phyloP scores from a whole-genome alignment of 371 early-diverging fungal species.

The Mucor sp. region DNA sequence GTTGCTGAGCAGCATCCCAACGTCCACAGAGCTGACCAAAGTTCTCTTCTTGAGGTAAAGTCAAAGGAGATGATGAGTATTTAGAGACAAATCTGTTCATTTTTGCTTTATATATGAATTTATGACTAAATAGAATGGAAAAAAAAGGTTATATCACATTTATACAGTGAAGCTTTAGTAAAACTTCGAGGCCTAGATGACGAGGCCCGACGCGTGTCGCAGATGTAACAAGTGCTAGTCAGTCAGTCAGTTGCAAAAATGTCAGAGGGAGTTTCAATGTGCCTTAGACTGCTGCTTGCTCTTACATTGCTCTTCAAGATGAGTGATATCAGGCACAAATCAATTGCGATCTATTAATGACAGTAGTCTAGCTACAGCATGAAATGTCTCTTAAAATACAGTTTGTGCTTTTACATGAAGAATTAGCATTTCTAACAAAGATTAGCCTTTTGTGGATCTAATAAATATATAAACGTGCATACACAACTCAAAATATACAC shows the following conservation, averaged over 20 bases:
- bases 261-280: background rate
- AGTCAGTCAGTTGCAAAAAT: background rate
- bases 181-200: slow-evolving; percentile 4
- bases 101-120: background rate
- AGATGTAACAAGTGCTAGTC: background rate
- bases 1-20: slow-evolving; percentile 67
- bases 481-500: too few relatives aligned
- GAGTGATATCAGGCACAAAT: background rate
- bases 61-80: slow-evolving; percentile 52
- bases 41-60: slow-evolving; percentile 37
- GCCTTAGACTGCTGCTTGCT: background rate
- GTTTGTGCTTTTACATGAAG: background rate
- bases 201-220: slow-evolving; percentile 19
- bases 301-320: background rate
- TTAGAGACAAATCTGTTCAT: slow-evolving; percentile 65
- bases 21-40: slow-evolving; percentile 41
- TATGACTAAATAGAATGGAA: background rate
- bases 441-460: too few relatives aligned
- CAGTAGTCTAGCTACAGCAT: too few relatives aligned
- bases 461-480: background rate
- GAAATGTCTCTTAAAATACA: background rate
- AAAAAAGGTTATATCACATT: background rate
- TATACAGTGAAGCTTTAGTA: background rate
- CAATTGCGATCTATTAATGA: background rate
- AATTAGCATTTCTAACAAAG: background rate